Conservation (phyloP, 1,284 basidiomycete species). For the Moesziomyces globuligerus region DNA sequence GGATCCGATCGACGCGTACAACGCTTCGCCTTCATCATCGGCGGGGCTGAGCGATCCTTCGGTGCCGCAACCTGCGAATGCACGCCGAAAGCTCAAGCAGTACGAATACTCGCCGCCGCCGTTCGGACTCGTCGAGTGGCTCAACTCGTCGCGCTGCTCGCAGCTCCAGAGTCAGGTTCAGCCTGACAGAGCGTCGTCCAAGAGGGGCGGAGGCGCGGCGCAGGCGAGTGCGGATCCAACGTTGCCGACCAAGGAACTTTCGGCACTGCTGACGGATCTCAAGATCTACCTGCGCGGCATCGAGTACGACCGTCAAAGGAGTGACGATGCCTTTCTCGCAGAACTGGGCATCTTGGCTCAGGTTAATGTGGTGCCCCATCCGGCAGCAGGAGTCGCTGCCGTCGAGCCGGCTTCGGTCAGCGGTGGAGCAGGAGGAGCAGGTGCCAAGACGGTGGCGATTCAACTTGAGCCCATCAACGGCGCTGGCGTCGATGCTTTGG, state of each 20-base stretch:
- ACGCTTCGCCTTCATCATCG: conserved; percentile 24
- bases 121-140: conserved; percentile 43
- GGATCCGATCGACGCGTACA: conserved; percentile 24
- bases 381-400: neutral
- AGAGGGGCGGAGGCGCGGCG: neutral
- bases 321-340: conserved; percentile 26
- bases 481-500: neutral
- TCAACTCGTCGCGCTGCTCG: conserved; percentile 26
- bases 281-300: conserved; percentile 50
- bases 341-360: conserved; percentile 9
- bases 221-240: conserved; percentile 10
- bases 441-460: conserved; percentile 22
- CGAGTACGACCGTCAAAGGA: conserved; percentile 41
- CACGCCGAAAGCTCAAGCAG: conserved; percentile 25
- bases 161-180: conserved; percentile 8
- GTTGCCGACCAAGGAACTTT: conserved; percentile 25
- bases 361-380: conserved; percentile 8
- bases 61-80: neutral
- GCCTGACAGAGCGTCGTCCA: neutral
- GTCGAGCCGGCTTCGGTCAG: conserved; percentile 1
- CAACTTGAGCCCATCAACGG: conserved; percentile 10
- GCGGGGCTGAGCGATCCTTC: conserved; percentile 15
- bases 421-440: neutral
- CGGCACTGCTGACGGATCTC: conserved; percentile 38
- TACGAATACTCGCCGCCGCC: conserved; percentile 52